Percentiles rank a stretch among this genome's conserved stretches.
These are phyloP conservation scores for Aquilaria sinensis DNA, from an alignment of 345 rosid genomes.

Conservation along the genomic window DNA sequence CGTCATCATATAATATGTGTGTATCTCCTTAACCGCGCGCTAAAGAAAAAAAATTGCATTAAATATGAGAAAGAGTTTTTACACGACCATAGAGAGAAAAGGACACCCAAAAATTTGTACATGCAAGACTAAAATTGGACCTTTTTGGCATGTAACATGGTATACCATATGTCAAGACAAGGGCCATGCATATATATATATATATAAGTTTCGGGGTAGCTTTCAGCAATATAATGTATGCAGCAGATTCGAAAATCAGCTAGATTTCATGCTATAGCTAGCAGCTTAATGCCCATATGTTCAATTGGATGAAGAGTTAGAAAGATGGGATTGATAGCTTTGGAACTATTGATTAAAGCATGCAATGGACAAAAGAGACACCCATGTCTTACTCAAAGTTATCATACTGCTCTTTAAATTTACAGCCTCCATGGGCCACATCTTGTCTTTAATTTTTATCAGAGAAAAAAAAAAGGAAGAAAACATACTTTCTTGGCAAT, in stretches of 20 bases:
- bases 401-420: conserved; percentile 16
- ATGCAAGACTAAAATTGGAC: too few relatives aligned
- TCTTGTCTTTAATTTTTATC: conserved; percentile 19
- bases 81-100: too few relatives aligned
- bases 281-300: neutral
- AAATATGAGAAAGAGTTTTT: too few relatives aligned
- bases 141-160: too few relatives aligned
- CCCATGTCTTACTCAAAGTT: conserved; percentile 19
- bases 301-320: conserved; percentile 7
- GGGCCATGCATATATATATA: too few relatives aligned
- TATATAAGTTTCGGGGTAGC: too few relatives aligned
- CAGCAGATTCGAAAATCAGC: neutral
- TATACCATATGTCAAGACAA: too few relatives aligned
- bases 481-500: conserved; percentile 22
- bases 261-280: neutral
- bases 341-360: conserved; percentile 25
- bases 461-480: conserved; percentile 9
- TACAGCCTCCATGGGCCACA: conserved; percentile 17
- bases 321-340: conserved; percentile 17
- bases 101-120: too few relatives aligned
- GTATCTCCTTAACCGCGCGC: neutral
- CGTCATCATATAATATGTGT: neutral
- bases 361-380: conserved; percentile 26
- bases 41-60: too few relatives aligned
- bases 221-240: too few relatives aligned